Conservation (phyloP, 768 basidiomycete genomes). For the Udeniomyces megalosporus region DNA sequence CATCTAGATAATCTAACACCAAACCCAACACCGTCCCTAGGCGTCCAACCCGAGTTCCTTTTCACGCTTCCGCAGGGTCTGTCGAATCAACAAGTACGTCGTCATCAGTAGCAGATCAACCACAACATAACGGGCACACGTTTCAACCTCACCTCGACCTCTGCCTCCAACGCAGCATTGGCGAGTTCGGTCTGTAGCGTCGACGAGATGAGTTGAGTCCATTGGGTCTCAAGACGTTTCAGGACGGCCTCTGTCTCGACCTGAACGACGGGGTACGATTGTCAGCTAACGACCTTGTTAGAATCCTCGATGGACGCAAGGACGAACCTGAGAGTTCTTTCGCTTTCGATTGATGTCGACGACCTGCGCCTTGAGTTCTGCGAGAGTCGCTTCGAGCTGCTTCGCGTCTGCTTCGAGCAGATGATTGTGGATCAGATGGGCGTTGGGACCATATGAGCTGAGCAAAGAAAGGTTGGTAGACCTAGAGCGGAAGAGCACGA, state of each 20-base stretch:
- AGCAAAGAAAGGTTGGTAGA: constrained; percentile 67
- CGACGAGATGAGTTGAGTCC: constrained; percentile 81
- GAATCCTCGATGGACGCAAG: constrained; percentile 14
- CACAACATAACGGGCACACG: no score
- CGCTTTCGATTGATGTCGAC: constrained; percentile 75
- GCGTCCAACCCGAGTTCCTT: not conserved
- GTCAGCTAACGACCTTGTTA: not conserved
- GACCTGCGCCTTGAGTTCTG: constrained; percentile 58
- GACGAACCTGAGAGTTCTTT: constrained; percentile 60
- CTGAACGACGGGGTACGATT: constrained; percentile 31
- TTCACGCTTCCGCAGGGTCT: not conserved
- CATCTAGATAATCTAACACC: no score
- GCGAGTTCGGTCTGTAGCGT: constrained; percentile 93
- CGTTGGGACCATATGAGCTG: constrained; percentile 75
- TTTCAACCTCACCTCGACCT: constrained; percentile 37
- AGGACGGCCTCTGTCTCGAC: constrained; percentile 64
- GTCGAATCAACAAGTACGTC: no score
- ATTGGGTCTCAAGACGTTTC: constrained; percentile 63
- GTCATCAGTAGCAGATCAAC: no score
- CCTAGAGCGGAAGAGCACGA: constrained; percentile 31
- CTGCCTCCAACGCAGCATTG: constrained; percentile 68
- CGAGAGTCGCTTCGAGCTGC: constrained; percentile 53
- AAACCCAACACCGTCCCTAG: no score
- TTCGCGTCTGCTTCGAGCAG: constrained; percentile 61
- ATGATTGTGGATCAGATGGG: constrained; percentile 84